These are phyloP conservation scores for Acanthochlamys bracteata DNA, from an alignment of 106 monocot genomes.

Conservation along the genomic window DNA sequence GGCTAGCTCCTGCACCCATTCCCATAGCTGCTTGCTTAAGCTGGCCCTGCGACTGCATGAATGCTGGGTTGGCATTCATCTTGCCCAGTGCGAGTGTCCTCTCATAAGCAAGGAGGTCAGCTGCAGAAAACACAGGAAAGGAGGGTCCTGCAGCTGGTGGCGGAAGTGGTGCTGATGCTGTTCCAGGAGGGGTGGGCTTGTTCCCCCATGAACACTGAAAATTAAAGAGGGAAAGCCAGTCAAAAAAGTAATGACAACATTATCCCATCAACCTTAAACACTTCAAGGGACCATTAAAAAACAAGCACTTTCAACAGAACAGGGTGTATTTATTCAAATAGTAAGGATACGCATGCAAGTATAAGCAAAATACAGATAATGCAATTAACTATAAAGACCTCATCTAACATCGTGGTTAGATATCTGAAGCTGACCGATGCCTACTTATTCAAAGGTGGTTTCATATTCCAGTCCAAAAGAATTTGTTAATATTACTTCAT, in stretches of 20 bases:
- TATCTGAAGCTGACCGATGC: too few relatives aligned
- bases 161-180: constrained; percentile 42
- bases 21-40: constrained; percentile 50
- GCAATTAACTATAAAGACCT: not conserved
- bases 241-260: not conserved
- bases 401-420: too few relatives aligned
- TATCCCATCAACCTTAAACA: too few relatives aligned
- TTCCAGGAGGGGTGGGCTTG: constrained; percentile 63
- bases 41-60: constrained; percentile 33
- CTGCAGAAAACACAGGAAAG: constrained; percentile 23
- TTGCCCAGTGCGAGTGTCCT: constrained; percentile 41
- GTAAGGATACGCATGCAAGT: not conserved
- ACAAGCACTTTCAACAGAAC: not conserved
- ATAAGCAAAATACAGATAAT: not conserved
- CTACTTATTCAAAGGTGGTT: too few relatives aligned
- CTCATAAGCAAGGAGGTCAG: constrained; percentile 47
- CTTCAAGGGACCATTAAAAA: not conserved
- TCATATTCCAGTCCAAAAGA: too few relatives aligned
- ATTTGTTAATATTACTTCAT: too few relatives aligned
- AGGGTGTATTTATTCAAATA: not conserved
- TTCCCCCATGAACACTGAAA: constrained; percentile 68
- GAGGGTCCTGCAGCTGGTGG: constrained; percentile 38
- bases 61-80: constrained; percentile 37
- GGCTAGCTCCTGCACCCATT: constrained; percentile 41
- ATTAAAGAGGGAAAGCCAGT: not conserved